A percentile compares a stretch with the other conserved stretches of the same genome.
phyloP scores from a whole-genome alignment of 179 eudicot genomes.

The Carnegiea gigantea region DNA sequence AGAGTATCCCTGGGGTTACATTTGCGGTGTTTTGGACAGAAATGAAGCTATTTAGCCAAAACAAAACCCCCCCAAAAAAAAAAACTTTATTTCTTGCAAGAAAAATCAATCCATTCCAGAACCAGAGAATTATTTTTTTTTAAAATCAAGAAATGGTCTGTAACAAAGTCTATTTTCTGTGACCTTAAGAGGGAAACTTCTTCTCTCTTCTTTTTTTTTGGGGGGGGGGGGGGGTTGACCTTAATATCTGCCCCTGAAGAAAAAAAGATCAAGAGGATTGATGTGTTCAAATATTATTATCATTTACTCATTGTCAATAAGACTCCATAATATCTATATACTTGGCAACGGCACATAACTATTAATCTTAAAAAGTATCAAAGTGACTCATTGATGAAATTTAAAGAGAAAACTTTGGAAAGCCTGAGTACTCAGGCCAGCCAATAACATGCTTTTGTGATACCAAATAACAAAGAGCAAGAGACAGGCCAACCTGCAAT shows the following conservation, averaged over 20 bases:
- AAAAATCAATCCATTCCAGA: not conserved
- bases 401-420: not conserved
- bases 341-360: not conserved
- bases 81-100: not conserved
- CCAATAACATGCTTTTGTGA: not conserved
- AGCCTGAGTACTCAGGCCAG: not conserved
- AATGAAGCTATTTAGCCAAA: not conserved
- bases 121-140: not conserved
- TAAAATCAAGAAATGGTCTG: too few species aligned
- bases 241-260: too few species aligned
- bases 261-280: not conserved
- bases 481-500: slow-evolving; percentile 69
- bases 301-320: not conserved
- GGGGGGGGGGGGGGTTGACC: too few species aligned
- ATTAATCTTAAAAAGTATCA: not conserved
- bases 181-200: too few species aligned
- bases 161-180: too few species aligned
- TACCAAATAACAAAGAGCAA: not conserved
- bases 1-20: not conserved
- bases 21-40: not conserved
- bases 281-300: not conserved
- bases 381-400: not conserved
- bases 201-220: too few species aligned
- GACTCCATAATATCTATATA: not conserved
- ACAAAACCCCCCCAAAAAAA: not conserved